A percentile compares a stretch with the other conserved stretches of the same genome.
These are phyloP conservation scores for Centrapalus pauciflorus DNA, from an alignment of 129 eudicot species.

Conservation along the genomic window DNA sequence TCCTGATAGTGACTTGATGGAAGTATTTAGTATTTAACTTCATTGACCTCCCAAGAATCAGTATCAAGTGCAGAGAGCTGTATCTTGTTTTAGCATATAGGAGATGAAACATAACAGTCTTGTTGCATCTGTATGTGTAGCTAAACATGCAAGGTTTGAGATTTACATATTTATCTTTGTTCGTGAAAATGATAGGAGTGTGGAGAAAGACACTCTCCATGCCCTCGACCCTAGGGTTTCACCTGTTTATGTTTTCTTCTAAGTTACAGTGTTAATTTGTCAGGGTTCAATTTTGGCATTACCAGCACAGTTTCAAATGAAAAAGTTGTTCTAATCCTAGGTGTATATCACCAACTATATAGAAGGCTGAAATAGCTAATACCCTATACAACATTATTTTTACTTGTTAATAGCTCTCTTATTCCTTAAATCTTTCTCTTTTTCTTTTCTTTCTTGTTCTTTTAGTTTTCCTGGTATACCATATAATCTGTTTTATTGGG, in stretches of 20 bases:
- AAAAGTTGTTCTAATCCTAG: background rate
- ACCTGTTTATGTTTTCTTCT: constrained; percentile 6
- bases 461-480: background rate
- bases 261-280: background rate
- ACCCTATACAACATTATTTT: background rate
- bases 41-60: too few relatives aligned
- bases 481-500: constrained; percentile 9
- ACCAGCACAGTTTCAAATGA: background rate
- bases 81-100: too few relatives aligned
- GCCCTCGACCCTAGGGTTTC: constrained; percentile 5
- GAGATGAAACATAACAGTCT: too few relatives aligned
- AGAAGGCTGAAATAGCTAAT: constrained; percentile 5
- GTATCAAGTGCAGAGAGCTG: too few relatives aligned
- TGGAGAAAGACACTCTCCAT: constrained; percentile 7
- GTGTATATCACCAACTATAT: constrained; percentile 4
- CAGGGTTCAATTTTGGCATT: constrained; percentile 11
- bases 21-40: too few relatives aligned
- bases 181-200: background rate
- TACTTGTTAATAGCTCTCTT: background rate
- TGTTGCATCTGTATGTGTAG: too few relatives aligned
- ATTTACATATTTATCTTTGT: too few relatives aligned
- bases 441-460: background rate
- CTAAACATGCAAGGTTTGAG: too few relatives aligned
- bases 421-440: background rate
- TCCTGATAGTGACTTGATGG: background rate